These are phyloP conservation scores for Jamesozyma spencerorum DNA, from an alignment of 805 yeast species.

Conservation along the genomic window DNA sequence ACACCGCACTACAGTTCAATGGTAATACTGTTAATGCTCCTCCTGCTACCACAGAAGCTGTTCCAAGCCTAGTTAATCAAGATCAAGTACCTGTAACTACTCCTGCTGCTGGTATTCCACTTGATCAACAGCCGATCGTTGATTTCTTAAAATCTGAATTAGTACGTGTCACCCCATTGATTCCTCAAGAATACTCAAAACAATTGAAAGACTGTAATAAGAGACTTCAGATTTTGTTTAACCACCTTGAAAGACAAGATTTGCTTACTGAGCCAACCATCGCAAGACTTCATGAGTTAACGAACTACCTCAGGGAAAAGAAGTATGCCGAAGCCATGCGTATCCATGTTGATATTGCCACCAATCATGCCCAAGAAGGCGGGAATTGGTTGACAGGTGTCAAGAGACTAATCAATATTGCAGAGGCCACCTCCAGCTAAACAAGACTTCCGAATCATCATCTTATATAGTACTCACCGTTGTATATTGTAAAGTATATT, in stretches of 20 bases:
- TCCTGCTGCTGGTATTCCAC: constrained; percentile 39
- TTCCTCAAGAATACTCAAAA: constrained; percentile 64
- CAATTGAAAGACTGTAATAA: constrained; percentile 77
- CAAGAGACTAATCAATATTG: constrained; percentile 75
- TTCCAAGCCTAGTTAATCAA: too few relatives aligned
- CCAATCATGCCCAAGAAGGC: constrained; percentile 58
- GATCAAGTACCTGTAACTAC: constrained; percentile 6
- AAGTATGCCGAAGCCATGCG: constrained; percentile 54
- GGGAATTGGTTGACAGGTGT: constrained; percentile 94
- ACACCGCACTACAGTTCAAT: too few relatives aligned
- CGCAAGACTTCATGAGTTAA: constrained; percentile 42
- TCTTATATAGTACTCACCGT: too few relatives aligned
- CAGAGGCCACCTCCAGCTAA: constrained; percentile 34
- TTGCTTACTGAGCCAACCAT: constrained; percentile 50
- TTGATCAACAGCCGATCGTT: constrained; percentile 47
- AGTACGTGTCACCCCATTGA: constrained; percentile 54
- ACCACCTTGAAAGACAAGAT: constrained; percentile 67
- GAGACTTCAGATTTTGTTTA: constrained; percentile 67
- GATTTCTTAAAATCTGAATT: constrained; percentile 47
- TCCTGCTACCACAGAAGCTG: too few relatives aligned
- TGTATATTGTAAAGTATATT: too few relatives aligned
- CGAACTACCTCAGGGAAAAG: constrained; percentile 40
- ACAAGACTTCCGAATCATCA: too few relatives aligned
- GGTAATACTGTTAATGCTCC: too few relatives aligned
- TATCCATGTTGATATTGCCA: constrained; percentile 48